These are phyloP conservation scores for Mucor piriformis DNA, from an alignment of 371 early-diverging fungal species.

Conservation along the genomic window DNA sequence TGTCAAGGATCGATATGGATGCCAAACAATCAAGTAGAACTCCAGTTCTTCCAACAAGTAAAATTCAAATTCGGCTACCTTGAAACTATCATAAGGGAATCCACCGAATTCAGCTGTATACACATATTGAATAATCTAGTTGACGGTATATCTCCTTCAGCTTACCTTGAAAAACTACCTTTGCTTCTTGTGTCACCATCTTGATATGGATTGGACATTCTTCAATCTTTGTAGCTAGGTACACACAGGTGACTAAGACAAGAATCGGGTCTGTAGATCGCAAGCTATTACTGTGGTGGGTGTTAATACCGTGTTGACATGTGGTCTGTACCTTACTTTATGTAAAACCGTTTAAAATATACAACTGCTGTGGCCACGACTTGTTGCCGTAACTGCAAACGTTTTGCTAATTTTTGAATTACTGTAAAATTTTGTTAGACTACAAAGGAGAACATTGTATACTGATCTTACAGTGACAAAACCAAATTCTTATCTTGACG, in stretches of 20 bases:
- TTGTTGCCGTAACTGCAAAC: constrained; percentile 77
- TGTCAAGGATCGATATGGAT: constrained; percentile 82
- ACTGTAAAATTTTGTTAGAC: constrained; percentile 46
- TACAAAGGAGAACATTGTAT: neutral
- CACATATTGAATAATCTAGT: neutral
- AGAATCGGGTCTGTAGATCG: constrained; percentile 76
- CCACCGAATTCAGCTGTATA: constrained; percentile 45
- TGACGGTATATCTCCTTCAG: neutral
- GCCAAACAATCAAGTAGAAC: constrained; percentile 84
- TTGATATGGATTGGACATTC: constrained; percentile 89
- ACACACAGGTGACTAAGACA: constrained; percentile 80
- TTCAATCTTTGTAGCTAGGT: constrained; percentile 88
- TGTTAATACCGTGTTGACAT: neutral
- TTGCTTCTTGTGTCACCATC: constrained; percentile 73
- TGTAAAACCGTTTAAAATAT: constrained; percentile 89
- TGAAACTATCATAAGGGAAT: constrained; percentile 74
- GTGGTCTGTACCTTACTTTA: constrained; percentile 59
- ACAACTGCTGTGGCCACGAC: constrained; percentile 84
- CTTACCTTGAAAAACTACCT: constrained; percentile 62
- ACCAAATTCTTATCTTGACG: constrained; percentile 69
- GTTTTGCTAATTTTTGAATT: constrained; percentile 77
- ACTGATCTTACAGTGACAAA: constrained; percentile 57
- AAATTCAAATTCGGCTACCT: constrained; percentile 91
- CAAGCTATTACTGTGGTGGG: constrained; percentile 63
- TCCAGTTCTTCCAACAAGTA: constrained; percentile 84